Evolutionary conservation across 345 rosid genomes (phyloP).

Genomic region (Hibiscus trionum): DNA sequence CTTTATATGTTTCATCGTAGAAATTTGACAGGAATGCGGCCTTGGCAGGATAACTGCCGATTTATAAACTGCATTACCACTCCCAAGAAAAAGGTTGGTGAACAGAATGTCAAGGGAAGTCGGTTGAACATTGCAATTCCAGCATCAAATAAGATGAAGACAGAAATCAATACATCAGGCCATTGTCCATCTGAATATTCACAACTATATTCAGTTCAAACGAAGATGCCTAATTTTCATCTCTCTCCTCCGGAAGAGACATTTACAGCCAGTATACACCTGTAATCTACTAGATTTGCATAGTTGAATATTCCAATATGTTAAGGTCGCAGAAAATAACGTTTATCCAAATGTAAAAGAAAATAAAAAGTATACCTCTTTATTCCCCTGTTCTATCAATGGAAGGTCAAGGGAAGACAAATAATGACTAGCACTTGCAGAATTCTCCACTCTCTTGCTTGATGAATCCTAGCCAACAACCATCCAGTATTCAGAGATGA

Average conservation of each 20-base stretch:
- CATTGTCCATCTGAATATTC: neutral
- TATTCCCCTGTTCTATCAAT: constrained; percentile 33
- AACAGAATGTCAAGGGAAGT: neutral
- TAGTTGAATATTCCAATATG: neutral
- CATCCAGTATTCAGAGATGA: constrained; percentile 4
- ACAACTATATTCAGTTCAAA: neutral
- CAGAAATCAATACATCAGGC: neutral
- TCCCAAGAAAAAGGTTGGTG: neutral
- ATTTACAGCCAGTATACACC: neutral
- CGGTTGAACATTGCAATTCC: neutral
- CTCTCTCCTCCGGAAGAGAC: neutral
- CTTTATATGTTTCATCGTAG: neutral
- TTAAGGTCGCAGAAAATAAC: neutral
- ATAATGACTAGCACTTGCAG: constrained; percentile 35
- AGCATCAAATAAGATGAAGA: neutral
- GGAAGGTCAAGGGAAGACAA: constrained; percentile 37
- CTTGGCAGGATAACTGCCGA: neutral
- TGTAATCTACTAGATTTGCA: neutral
- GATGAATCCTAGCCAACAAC: constrained; percentile 36
- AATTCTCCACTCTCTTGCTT: constrained; percentile 33
- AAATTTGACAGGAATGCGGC: neutral
- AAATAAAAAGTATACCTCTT: constrained; percentile 33
- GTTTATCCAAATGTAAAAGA: neutral
- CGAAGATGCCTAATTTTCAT: neutral
- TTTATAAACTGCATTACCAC: neutral